Base-by-base conservation (phyloP, 805 yeast genomes). In the Zygosaccharomyces kombuchaensis region DNA sequence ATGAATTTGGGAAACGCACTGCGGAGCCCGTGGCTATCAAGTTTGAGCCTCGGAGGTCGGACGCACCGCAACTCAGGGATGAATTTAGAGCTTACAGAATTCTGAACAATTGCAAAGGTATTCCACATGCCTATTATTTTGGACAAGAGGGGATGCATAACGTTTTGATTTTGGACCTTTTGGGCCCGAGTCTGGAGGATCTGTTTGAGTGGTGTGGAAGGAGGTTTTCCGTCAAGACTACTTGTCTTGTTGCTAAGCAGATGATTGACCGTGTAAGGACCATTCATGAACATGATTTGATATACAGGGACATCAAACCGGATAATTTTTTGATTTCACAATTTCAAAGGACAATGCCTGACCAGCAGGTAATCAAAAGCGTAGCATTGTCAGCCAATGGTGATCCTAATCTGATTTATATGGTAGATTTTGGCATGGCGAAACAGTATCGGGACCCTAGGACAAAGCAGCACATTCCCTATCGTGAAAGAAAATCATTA, bases 201-300 rank as follows among this genome's bases (percentile, higher is more conserved):
- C 70, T 85, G 57, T 85, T 85, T 67, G 95, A 85, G 62, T 85
- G 95, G 95, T 85, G 95, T 69, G 89, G 89, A 2, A 72, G 93
- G 46, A 75, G 77, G 52, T 86, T 85, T 55, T 74, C 82, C 34
- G 76, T 80, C 34, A 80, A 83, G 61, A 84, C 93, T 2, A 85
- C 84, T 13, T 84, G 83, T 29, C 82, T 81, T 60, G 73, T 84
- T 39, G 87, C 90, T 16, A 79, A 78, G 49, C 93, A 85, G 64
- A 85, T 85, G 95, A 80, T 85, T 54, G 71, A 74, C 40, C 67
- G 86, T 53, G 81, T 85, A 21, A 84, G 82, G 64, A 78, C 79
- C 51, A 82, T 85, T 38, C 95, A 85, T 66, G 82, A 82, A 45
- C 84, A 82, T 55, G 87, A 84, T 62, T 70, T 85, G 47, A 85